Conservation (phyloP, 257 asterid species). For the Nicotiana undulata region DNA sequence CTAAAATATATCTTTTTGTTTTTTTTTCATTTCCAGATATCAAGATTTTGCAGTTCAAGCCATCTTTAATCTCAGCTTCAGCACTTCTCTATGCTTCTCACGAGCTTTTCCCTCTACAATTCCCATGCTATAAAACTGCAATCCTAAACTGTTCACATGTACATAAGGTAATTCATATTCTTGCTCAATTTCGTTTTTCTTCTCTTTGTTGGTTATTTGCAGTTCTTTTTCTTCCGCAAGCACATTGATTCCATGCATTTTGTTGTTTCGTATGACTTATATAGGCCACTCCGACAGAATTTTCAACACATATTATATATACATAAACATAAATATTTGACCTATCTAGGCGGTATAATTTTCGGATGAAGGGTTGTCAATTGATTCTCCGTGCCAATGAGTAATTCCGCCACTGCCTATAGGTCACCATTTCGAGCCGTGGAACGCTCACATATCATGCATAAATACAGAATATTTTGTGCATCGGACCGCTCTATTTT, state of each 20-base stretch:
- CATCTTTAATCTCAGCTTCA: slow-evolving; percentile 55
- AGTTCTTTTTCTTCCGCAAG: neutral
- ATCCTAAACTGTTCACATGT: slow-evolving; percentile 38
- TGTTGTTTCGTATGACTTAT: neutral
- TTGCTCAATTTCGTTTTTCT: neutral
- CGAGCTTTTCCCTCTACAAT: slow-evolving; percentile 47
- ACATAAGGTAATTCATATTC: slow-evolving; percentile 30
- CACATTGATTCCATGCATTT: neutral
- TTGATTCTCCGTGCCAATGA: too few relatives aligned
- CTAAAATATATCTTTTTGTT: too few relatives aligned
- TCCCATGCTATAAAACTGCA: slow-evolving; percentile 27
- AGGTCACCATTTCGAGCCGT: too few relatives aligned
- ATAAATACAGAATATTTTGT: too few relatives aligned
- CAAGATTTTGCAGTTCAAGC: slow-evolving; percentile 49
- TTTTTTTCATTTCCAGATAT: slow-evolving; percentile 26
- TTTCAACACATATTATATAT: too few relatives aligned
- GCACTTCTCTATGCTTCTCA: slow-evolving; percentile 48
- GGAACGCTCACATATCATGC: too few relatives aligned
- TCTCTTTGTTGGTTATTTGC: neutral
- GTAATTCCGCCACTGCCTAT: too few relatives aligned
- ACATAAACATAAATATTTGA: too few relatives aligned
- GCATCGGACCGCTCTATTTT: neutral
- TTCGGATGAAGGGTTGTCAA: too few relatives aligned
- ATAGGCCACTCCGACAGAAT: too few relatives aligned
- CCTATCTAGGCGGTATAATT: too few relatives aligned